phyloP scores from a whole-genome alignment of 768 basidiomycete genomes.

The Hericium alpestre region DNA sequence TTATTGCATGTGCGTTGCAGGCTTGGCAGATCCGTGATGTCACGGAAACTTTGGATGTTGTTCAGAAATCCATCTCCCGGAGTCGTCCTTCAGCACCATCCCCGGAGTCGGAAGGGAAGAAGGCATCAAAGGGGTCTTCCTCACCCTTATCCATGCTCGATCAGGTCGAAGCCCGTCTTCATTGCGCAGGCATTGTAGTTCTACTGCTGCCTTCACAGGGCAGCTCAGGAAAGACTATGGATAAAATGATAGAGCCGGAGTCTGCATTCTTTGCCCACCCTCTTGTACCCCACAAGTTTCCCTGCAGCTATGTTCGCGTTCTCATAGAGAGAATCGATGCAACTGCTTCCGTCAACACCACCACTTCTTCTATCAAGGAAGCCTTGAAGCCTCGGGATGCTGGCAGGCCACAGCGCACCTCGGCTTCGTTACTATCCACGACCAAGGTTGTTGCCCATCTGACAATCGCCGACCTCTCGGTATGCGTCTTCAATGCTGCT shows the following conservation, averaged over 20 bases:
- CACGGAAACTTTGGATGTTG: constrained; percentile 20
- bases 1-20: constrained; percentile 12
- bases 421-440: constrained; percentile 5
- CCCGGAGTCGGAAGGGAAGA: neutral
- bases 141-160: constrained; percentile 17
- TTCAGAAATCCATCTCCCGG: neutral
- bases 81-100: neutral
- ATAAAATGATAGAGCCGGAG: constrained; percentile 11
- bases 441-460: constrained; percentile 13
- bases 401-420: neutral
- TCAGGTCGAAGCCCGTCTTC: constrained; percentile 23
- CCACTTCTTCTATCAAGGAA: constrained; percentile 1
- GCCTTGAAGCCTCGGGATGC: neutral
- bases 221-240: constrained; percentile 2
- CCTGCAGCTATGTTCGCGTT: constrained; percentile 41
- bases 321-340: constrained; percentile 17
- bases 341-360: constrained; percentile 7
- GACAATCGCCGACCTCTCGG: constrained; percentile 42
- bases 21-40: constrained; percentile 15
- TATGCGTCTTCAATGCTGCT: constrained; percentile 35
- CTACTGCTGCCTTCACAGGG: constrained; percentile 31
- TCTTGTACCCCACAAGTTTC: constrained; percentile 42
- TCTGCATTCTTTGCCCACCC: constrained; percentile 45
- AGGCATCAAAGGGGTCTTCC: constrained; percentile 12
- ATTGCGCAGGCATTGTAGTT: constrained; percentile 36